Evolutionary conservation across 345 rosid genomes (phyloP), one percentile per base, ranked within the genome.

Genomic region (Kandelia obovata): DNA sequence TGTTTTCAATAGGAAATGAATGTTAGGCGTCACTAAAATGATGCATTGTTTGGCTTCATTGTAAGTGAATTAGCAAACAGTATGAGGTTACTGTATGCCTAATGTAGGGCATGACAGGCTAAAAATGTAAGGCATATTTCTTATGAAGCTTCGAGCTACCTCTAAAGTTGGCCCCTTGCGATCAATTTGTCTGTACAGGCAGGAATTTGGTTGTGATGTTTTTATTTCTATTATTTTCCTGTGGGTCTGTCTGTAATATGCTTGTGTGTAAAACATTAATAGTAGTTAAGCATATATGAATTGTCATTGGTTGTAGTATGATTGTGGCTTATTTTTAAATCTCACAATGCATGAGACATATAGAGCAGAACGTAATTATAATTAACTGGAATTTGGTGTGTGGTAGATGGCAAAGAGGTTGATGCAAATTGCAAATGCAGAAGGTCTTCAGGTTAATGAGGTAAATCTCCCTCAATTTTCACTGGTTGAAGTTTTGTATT

Each of bases 321-420:
- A 9, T 1, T 25, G 31, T 43, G 5, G 17, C 17, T 43, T 43
- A 43, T 43, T 43, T 19, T 43, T 25, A 8, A 56, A 56, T 25
- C 28, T 56, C 31, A 56, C 59, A 43, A 13, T 17, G 25, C 16
- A 56, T 56, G 59, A 57, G 53, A 51, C 53, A 5, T 32, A 21
- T 58, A 28, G 16, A 52, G 46, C 66, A 10, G 32, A 28, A 17
- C 30, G 23, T 46, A 21, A 27, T 32, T 43, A 15, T 62, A 71
- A 43, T 66, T 81, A 65, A 82, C 53, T 3, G 66, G 60, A 69
- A 46, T 72, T 78, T 77, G 65, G 47, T 76, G 62, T 61, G 43
- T 82, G 73, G 58, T 83, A 95, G 99, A 95, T 95, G 91, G 97
- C 89, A 53, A 95, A 95, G 84, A 86, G 99, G 82, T 80, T 95